Conservation (phyloP, 1,284 basidiomycete species). For the Omphalotus olearius region DNA sequence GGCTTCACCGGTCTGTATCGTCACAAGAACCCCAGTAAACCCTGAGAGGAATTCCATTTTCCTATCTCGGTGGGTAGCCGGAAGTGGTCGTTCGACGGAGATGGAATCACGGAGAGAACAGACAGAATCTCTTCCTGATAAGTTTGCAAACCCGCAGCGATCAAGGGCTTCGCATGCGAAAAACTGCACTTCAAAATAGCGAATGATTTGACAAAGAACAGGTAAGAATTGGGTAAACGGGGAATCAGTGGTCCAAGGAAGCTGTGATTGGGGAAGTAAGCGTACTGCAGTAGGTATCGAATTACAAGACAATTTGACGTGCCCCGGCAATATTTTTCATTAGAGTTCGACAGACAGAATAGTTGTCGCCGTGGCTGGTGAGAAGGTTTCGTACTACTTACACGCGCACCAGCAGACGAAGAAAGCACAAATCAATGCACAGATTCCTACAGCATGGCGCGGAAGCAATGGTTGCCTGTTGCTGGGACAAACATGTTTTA, state of each 20-base stretch:
- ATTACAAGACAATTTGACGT: constrained; percentile 14
- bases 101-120: too few relatives aligned
- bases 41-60: too few relatives aligned
- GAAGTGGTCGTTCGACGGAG: too few relatives aligned
- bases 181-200: neutral
- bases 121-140: neutral
- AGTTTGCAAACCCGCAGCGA: neutral
- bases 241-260: constrained; percentile 1
- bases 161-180: neutral
- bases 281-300: constrained; percentile 3
- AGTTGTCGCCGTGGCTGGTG: neutral
- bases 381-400: too few relatives aligned
- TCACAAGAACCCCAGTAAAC: too few relatives aligned
- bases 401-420: too few relatives aligned
- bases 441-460: neutral
- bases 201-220: constrained; percentile 1
- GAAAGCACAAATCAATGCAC: neutral
- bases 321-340: constrained; percentile 5
- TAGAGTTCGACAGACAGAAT: constrained; percentile 12
- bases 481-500: too few relatives aligned
- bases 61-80: too few relatives aligned
- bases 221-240: constrained; percentile 8
- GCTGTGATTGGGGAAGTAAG: neutral
- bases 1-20: neutral
- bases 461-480: neutral